Base-by-base conservation (phyloP, 257 asterid species). In the Petrea volubilis region DNA sequence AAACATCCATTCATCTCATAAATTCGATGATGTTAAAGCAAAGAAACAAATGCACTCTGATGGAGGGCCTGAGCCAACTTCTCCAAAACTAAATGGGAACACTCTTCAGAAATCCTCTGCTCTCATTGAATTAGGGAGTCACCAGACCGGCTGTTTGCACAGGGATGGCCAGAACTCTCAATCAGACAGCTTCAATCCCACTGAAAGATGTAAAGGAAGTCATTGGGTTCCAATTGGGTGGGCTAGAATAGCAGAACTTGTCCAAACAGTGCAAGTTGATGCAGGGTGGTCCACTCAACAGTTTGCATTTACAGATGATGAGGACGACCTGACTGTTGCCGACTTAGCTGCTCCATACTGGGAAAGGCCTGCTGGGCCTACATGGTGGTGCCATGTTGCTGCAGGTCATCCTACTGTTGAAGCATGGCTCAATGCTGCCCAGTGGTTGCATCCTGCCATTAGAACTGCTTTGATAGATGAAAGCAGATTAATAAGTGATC, bases 331-430 rank as follows among this genome's bases (percentile, higher is more conserved):
- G 58, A 87, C 96, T 46, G 98, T 93, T 78, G 96, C 98, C 8
- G 97, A 91, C 59, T 76, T 91, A 71, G 98, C 91, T 67, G 93
- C 94, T 59, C 98, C 98, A 4, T 93, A 91, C 75, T 91, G 98
- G 98, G 96, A 93, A 77, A 83, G 81, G 23, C 89, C 97, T 4
- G 95, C 80, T 61, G 98, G 98, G 77, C 98, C 97, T 20, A 87
- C 83, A 52, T 93, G 98, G 98, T 93, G 98, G 98, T 93, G 96
- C 82, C 98, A 93, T 81, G 82, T 93, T 70, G 71, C 90, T 80
- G 97, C 97, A 6, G 96, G 91, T 64, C 90, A 93, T 79, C 91
- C 94, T 33, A 64, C 53, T 49, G 82, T 87, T 2, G 93, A 89
- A 59, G 84, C 96, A 40, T 93, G 98, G 98, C 90, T 93, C 27